These are phyloP conservation scores for Oryza longistaminata DNA, from an alignment of 176 grass and related monocot genomes.

Conservation along the genomic window DNA sequence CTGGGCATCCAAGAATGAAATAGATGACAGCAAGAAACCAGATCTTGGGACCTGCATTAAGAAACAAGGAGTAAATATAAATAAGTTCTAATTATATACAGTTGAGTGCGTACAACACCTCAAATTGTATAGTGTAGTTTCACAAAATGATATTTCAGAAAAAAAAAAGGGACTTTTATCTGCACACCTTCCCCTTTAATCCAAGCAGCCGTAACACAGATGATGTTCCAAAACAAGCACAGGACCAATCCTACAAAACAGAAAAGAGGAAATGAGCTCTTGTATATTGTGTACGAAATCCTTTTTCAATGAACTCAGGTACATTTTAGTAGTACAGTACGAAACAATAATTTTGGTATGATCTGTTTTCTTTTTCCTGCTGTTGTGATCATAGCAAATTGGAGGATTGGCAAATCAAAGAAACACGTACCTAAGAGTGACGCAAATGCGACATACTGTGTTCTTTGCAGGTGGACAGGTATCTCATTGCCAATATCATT, in stretches of 20 bases:
- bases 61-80: neutral
- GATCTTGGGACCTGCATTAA: conserved; percentile 67
- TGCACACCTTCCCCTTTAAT: conserved; percentile 52
- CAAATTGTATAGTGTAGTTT: neutral
- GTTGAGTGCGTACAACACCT: neutral
- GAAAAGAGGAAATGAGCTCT: neutral
- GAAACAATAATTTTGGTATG: neutral
- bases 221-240: conserved; percentile 73
- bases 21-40: conserved; percentile 80
- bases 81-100: neutral
- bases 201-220: conserved; percentile 65
- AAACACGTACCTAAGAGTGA: conserved; percentile 58
- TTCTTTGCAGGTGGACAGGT: conserved; percentile 66
- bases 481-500: conserved; percentile 78
- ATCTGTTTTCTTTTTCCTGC: neutral
- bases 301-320: neutral
- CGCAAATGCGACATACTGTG: conserved; percentile 61
- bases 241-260: conserved; percentile 46
- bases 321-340: neutral
- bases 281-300: neutral
- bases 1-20: conserved; percentile 70
- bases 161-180: neutral
- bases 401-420: neutral
- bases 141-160: neutral
- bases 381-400: neutral